Evolutionary conservation across 371 early-diverging fungal species (phyloP).

Genomic region (Basidiobolus meristosporus): DNA sequence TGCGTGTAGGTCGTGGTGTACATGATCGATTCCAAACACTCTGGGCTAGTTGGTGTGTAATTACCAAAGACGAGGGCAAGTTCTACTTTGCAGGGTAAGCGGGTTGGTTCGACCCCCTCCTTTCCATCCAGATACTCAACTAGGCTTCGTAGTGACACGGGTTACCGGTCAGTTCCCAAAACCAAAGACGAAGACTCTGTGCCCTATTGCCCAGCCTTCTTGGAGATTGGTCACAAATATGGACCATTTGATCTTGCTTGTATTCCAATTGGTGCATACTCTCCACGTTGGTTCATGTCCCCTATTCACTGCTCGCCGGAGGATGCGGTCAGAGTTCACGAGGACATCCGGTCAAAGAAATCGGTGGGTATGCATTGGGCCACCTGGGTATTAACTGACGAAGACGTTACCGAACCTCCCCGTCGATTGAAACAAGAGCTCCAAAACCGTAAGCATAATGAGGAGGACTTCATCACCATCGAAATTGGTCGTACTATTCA

Average conservation of each 20-base stretch:
- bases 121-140: too few species aligned
- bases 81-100: too few species aligned
- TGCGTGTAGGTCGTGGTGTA: too few species aligned
- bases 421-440: constrained; percentile 13
- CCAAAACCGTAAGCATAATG: constrained; percentile 6
- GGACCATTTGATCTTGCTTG: constrained; percentile 51
- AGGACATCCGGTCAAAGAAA: constrained; percentile 37
- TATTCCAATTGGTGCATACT: constrained; percentile 70
- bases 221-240: constrained; percentile 48
- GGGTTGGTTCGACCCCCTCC: too few species aligned
- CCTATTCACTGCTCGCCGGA: constrained; percentile 56
- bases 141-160: too few species aligned
- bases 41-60: too few species aligned
- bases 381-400: constrained; percentile 39
- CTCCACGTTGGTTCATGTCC: constrained; percentile 36
- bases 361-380: constrained; percentile 53
- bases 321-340: constrained; percentile 56
- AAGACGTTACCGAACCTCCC: constrained; percentile 43
- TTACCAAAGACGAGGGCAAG: too few species aligned
- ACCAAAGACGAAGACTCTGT: too few species aligned
- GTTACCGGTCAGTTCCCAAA: too few species aligned
- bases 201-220: constrained; percentile 58
- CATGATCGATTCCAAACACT: too few species aligned
- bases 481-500: too few species aligned
- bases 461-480: too few species aligned